Percentiles rank a stretch among this genome's conserved stretches.
phyloP scores from a whole-genome alignment of 31 red algal genomes.

The Asparagopsis taxiformis region DNA sequence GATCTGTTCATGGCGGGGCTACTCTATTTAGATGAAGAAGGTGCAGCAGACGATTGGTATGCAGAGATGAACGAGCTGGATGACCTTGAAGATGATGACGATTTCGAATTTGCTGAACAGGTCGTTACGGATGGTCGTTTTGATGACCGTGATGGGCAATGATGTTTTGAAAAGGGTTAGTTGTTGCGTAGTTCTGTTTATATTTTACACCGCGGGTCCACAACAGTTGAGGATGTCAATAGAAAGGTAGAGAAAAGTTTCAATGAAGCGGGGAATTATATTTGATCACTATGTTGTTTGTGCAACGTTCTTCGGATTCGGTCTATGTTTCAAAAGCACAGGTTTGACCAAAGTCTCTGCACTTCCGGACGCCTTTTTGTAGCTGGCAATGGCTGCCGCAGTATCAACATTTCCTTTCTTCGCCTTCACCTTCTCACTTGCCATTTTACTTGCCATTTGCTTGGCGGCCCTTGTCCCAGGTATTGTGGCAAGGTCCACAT shows the following conservation, averaged over 20 bases:
- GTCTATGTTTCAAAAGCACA: conserved; percentile 52
- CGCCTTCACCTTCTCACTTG: not conserved
- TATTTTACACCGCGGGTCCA: too few relatives aligned
- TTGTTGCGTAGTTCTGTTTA: not conserved
- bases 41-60: not conserved
- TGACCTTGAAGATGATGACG: not conserved
- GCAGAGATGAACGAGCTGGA: not conserved
- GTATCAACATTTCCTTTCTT: conserved; percentile 2
- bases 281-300: not conserved
- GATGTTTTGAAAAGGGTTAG: not conserved
- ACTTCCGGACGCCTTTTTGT: not conserved
- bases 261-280: conserved; percentile 5
- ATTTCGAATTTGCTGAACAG: too few relatives aligned
- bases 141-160: not conserved
- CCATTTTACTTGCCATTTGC: conserved; percentile 14
- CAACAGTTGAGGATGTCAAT: conserved; percentile 2
- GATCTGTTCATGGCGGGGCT: not conserved
- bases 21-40: not conserved
- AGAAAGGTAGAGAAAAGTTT: conserved; percentile 3
- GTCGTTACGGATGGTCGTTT: not conserved
- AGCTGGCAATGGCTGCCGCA: conserved; percentile 35
- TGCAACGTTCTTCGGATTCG: conserved; percentile 33
- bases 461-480: conserved; percentile 51
- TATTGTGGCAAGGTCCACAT: conserved; percentile 32
- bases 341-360: conserved; percentile 26